These are phyloP conservation scores for Thielaviopsis euricoi DNA, from an alignment of 2,329 filamentous ascomycete genomes.

Conservation along the genomic window DNA sequence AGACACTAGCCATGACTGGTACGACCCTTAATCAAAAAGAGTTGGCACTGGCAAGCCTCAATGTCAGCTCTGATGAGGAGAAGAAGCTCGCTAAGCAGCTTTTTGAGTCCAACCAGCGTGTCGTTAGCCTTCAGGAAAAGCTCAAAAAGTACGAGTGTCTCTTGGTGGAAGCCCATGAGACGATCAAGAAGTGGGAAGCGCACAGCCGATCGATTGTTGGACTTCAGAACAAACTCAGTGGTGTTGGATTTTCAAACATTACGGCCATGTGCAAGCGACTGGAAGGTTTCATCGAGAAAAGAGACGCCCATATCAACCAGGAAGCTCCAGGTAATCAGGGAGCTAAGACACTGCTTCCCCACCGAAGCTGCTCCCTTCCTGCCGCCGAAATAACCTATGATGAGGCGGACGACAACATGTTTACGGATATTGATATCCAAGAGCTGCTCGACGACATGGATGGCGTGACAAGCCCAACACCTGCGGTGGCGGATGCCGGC, in stretches of 20 bases:
- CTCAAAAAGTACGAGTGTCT: slow-evolving; percentile 9
- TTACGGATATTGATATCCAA: slow-evolving; percentile 9
- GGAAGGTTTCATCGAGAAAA: slow-evolving; percentile 4
- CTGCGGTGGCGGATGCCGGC: neutral
- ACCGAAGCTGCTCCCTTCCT: neutral
- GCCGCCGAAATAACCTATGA: neutral
- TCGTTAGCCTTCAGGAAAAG: slow-evolving; percentile 11
- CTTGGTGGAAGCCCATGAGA: slow-evolving; percentile 3
- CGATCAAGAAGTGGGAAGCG: slow-evolving; percentile 9
- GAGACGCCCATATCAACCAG: neutral
- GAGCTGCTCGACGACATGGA: slow-evolving; percentile 9
- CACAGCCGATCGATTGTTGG: slow-evolving; percentile 2
- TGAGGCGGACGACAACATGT: slow-evolving; percentile 1
- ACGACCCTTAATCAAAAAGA: neutral
- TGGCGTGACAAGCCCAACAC: slow-evolving; percentile 8
- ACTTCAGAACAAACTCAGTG: slow-evolving; percentile 3
- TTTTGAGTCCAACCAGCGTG: slow-evolving; percentile 11
- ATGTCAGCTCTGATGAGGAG: neutral
- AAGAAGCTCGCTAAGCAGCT: neutral
- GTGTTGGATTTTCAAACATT: slow-evolving; percentile 3
- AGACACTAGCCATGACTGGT: neutral
- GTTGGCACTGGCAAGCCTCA: neutral
- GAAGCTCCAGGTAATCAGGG: neutral
- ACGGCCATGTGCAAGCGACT: slow-evolving; percentile 2
- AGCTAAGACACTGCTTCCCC: neutral